Percentiles rank a stretch among this genome's conserved stretches.
phyloP scores from a whole-genome alignment of 2,329 filamentous ascomycete genomes.

The Mycocentrospora acerina region DNA sequence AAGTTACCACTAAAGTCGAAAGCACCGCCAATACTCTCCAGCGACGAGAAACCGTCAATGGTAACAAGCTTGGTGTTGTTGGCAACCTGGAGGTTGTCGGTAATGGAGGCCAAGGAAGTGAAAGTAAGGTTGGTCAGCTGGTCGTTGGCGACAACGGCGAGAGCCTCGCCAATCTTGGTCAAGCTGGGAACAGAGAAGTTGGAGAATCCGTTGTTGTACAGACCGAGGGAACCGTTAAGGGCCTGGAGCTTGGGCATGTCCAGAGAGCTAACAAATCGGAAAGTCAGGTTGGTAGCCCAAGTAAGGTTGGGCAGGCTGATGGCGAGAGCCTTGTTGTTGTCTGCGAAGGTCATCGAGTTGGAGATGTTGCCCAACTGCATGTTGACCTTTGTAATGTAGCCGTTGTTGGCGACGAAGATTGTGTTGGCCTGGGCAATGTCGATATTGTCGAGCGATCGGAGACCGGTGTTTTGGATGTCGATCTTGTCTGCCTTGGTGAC shows the following conservation, averaged over 20 bases:
- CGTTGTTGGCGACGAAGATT: slow-evolving; percentile 85
- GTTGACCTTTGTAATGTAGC: slow-evolving; percentile 71
- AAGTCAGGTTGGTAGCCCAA: slow-evolving; percentile 76
- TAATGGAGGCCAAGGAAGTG: slow-evolving; percentile 66
- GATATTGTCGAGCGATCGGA: slow-evolving; percentile 77
- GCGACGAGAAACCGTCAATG: slow-evolving; percentile 67
- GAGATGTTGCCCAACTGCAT: slow-evolving; percentile 78
- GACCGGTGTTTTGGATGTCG: slow-evolving; percentile 80
- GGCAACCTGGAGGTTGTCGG: slow-evolving; percentile 79
- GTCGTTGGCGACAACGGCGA: slow-evolving; percentile 60
- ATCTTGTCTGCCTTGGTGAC: slow-evolving; percentile 70
- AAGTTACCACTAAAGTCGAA: slow-evolving; percentile 86
- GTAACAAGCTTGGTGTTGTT: slow-evolving; percentile 78
- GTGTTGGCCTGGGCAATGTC: slow-evolving; percentile 70
- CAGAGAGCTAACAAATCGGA: slow-evolving; percentile 77
- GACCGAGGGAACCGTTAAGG: slow-evolving; percentile 78
- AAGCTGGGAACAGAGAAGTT: slow-evolving; percentile 68
- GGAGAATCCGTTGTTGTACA: slow-evolving; percentile 76
- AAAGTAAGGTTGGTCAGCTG: slow-evolving; percentile 73
- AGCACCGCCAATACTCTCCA: slow-evolving; percentile 73
- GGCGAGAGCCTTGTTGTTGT: slow-evolving; percentile 74
- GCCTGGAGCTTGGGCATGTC: slow-evolving; percentile 69
- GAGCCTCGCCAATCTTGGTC: slow-evolving; percentile 62
- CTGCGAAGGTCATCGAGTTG: slow-evolving; percentile 68
- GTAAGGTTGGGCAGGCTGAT: slow-evolving; percentile 77